phyloP scores from a whole-genome alignment of 371 early-diverging fungal genomes.

The Lichtheimia ramosa region DNA sequence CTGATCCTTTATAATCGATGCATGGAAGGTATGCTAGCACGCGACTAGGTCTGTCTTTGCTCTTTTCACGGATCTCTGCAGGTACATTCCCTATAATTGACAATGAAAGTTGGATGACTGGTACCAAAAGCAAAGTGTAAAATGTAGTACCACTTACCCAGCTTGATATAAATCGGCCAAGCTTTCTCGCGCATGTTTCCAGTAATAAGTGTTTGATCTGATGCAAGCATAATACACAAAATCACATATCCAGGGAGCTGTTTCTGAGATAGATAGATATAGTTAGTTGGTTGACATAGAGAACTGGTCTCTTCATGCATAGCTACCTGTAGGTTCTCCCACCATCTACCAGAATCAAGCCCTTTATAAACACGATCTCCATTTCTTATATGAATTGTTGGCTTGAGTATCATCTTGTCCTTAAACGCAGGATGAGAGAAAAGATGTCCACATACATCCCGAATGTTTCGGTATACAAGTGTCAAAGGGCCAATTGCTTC shows the following conservation, averaged over 20 bases:
- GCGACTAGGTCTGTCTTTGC: background rate
- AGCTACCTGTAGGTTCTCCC: constrained; percentile 4
- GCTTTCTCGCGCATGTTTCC: background rate
- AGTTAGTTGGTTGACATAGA: no score
- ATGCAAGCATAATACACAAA: background rate
- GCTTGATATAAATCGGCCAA: background rate
- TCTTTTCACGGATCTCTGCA: background rate
- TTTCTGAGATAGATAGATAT: background rate
- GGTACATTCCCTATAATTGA: background rate
- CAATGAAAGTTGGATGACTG: background rate
- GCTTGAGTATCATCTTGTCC: background rate
- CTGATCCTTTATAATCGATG: background rate
- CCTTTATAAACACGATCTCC: background rate
- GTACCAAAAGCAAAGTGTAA: background rate
- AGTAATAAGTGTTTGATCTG: background rate
- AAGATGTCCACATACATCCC: background rate
- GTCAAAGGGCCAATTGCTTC: background rate
- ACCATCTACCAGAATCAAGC: constrained; percentile 1
- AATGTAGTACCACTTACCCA: background rate
- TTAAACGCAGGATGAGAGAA: background rate
- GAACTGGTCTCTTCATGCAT: no score
- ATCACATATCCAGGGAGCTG: background rate
- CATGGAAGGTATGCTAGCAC: constrained; percentile 4
- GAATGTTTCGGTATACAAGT: constrained; percentile 3
- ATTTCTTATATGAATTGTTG: background rate